These are phyloP conservation scores for Ophioceras dolichostomum DNA, from an alignment of 2,329 filamentous ascomycete species.

Conservation along the genomic window DNA sequence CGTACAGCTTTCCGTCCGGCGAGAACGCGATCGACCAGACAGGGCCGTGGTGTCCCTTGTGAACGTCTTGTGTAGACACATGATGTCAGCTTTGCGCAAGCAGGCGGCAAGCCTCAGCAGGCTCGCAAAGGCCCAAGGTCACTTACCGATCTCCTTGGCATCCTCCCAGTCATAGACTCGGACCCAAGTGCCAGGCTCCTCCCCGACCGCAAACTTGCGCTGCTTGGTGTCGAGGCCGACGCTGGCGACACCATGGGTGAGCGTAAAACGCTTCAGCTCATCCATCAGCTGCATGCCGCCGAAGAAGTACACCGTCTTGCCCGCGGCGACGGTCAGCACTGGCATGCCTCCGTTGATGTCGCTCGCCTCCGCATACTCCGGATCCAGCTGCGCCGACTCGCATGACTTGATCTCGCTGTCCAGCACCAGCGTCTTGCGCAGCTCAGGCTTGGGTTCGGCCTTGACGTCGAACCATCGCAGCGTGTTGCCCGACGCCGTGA, in stretches of 20 bases:
- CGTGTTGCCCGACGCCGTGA: conserved; percentile 85
- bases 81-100: not conserved
- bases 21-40: conserved; percentile 96
- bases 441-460: conserved; percentile 59
- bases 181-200: conserved; percentile 92
- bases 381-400: conserved; percentile 65
- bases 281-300: conserved; percentile 58
- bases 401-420: conserved; percentile 85
- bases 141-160: conserved; percentile 61
- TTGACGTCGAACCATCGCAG: conserved; percentile 92
- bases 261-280: conserved; percentile 65
- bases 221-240: conserved; percentile 76
- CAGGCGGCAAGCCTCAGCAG: not conserved
- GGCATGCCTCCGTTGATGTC: conserved; percentile 57
- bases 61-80: conserved; percentile 69
- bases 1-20: conserved; percentile 90
- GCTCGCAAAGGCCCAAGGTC: too few relatives aligned
- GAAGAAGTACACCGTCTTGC: conserved; percentile 89
- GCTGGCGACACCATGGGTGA: conserved; percentile 78
- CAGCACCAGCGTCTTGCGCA: conserved; percentile 65
- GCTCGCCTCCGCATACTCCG: conserved; percentile 41
- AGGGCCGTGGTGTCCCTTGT: conserved; percentile 93
- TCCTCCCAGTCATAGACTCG: conserved; percentile 83
- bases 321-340: conserved; percentile 82
- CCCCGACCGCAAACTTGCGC: conserved; percentile 78